Conservation (phyloP, 2,329 filamentous ascomycete genomes). For the Fusarium fracticaudum region DNA sequence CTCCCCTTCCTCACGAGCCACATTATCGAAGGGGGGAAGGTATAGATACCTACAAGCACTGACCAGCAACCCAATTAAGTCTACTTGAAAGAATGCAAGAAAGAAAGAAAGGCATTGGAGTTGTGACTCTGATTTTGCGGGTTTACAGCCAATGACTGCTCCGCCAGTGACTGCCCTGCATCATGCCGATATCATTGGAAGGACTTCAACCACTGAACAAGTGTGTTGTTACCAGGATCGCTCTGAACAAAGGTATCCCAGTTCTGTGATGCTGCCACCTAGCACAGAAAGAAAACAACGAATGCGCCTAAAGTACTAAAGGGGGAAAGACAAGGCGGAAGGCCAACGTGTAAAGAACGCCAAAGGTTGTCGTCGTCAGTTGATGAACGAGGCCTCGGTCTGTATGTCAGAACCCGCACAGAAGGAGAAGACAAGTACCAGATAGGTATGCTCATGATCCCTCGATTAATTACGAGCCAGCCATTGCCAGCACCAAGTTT, state of each 20-base stretch:
- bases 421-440: background rate
- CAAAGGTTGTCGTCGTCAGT: background rate
- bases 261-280: conserved; percentile 32
- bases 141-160: conserved; percentile 27
- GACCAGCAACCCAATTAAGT: conserved; percentile 8
- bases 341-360: background rate
- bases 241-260: conserved; percentile 9
- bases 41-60: conserved; percentile 21
- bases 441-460: background rate
- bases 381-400: background rate
- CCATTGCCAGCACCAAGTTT: conserved; percentile 9
- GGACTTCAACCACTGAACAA: conserved; percentile 7
- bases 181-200: conserved; percentile 24
- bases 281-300: background rate
- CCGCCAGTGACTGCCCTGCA: conserved; percentile 3
- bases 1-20: conserved; percentile 27
- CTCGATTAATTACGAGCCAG: background rate
- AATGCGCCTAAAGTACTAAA: background rate
- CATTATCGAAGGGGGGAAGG: background rate
- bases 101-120: conserved; percentile 7
- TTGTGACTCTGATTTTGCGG: conserved; percentile 19
- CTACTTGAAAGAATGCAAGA: background rate
- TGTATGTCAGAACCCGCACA: background rate
- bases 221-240: conserved; percentile 7
- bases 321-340: background rate